phyloP scores from a whole-genome alignment of 345 rosid species.

The Toxicodendron radicans region DNA sequence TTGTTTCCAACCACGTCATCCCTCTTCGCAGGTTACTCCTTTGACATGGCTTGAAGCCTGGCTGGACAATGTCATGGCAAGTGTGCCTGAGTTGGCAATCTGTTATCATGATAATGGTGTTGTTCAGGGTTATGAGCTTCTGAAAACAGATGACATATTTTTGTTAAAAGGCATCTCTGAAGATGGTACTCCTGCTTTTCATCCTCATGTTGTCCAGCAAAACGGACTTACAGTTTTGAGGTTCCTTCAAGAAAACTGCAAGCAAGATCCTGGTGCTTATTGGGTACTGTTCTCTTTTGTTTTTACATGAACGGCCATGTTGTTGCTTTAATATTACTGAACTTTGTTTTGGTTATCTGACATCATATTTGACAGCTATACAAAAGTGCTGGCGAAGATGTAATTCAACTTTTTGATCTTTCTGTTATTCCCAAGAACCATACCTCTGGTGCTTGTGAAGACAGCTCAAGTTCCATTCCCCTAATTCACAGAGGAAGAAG shows the following conservation, averaged over 20 bases:
- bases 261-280: slow-evolving; percentile 95
- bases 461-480: slow-evolving; percentile 55
- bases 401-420: slow-evolving; percentile 90
- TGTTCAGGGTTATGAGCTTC: slow-evolving; percentile 91
- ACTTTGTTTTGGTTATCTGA: slow-evolving; percentile 11
- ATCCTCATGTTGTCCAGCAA: slow-evolving; percentile 94
- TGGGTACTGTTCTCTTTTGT: slow-evolving; percentile 56
- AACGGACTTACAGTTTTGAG: slow-evolving; percentile 90
- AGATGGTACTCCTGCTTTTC: slow-evolving; percentile 94
- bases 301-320: not conserved
- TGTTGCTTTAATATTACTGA: slow-evolving; percentile 5
- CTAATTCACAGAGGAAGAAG: slow-evolving; percentile 59
- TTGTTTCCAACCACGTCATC: slow-evolving; percentile 6
- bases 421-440: slow-evolving; percentile 75
- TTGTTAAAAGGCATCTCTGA: slow-evolving; percentile 82
- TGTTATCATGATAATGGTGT: slow-evolving; percentile 94
- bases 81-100: slow-evolving; percentile 96
- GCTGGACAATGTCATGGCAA: slow-evolving; percentile 98
- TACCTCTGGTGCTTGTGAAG: slow-evolving; percentile 50
- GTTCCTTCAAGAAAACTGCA: slow-evolving; percentile 94
- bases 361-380: slow-evolving; percentile 57
- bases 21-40: slow-evolving; percentile 66
- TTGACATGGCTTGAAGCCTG: slow-evolving; percentile 97
- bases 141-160: slow-evolving; percentile 93
- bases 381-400: slow-evolving; percentile 92